Conservation (phyloP, 2,329 filamentous ascomycete species). For the Lithohypha guttulata region DNA sequence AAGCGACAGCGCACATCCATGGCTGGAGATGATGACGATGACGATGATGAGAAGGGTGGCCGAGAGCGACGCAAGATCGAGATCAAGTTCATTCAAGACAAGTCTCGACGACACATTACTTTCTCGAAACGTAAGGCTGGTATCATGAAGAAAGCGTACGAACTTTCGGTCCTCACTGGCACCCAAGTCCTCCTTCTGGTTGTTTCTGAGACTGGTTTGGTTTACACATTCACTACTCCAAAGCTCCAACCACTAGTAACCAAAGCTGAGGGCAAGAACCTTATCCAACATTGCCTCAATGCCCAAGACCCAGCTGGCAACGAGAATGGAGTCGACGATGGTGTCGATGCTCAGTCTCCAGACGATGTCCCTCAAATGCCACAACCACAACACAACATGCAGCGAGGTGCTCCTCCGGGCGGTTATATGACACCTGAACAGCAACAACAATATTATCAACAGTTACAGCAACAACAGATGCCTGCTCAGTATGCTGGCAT, state of each 20-base stretch:
- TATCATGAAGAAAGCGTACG: slow-evolving; percentile 99
- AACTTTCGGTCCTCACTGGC: slow-evolving; percentile 91
- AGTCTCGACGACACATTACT: slow-evolving; percentile 97
- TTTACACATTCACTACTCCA: slow-evolving; percentile 96
- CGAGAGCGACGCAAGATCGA: slow-evolving; percentile 99
- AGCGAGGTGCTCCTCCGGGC: slow-evolving; percentile 48
- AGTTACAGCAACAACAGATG: slow-evolving; percentile 59
- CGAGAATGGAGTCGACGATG: slow-evolving; percentile 69
- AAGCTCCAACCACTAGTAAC: slow-evolving; percentile 97
- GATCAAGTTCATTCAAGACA: slow-evolving; percentile 99
- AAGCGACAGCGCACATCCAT: slow-evolving; percentile 75
- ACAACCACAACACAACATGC: slow-evolving; percentile 56
- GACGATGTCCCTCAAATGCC: slow-evolving; percentile 79
- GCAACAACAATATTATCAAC: slow-evolving; percentile 72
- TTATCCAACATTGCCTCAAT: slow-evolving; percentile 97
- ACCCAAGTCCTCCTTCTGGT: slow-evolving; percentile 95
- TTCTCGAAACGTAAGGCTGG: slow-evolving; percentile 99
- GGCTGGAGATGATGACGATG: slow-evolving; percentile 84
- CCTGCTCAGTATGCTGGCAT: slow-evolving; percentile 62
- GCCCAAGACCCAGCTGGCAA: slow-evolving; percentile 80
- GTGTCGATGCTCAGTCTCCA: slow-evolving; percentile 73
- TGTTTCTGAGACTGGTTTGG: slow-evolving; percentile 91
- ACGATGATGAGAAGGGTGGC: slow-evolving; percentile 94
- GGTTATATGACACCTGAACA: slow-evolving; percentile 58
- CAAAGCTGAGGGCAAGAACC: slow-evolving; percentile 96